phyloP scores from a whole-genome alignment of 2,329 filamentous ascomycete genomes.

The Colletotrichum plurivorum region DNA sequence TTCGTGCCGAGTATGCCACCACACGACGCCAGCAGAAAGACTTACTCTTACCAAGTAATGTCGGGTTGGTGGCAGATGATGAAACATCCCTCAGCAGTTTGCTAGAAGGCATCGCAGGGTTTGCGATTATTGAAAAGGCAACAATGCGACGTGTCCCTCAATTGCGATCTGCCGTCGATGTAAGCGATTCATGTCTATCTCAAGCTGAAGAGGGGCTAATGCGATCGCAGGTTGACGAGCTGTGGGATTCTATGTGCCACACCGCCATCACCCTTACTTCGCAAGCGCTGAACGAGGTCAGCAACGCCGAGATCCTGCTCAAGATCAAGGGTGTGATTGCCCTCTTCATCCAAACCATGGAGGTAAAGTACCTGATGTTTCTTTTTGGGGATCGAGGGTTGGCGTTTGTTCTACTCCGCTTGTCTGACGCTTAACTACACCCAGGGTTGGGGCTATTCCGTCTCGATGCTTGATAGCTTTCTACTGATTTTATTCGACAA shows the following conservation, averaged over 20 bases:
- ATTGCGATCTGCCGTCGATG: conserved; percentile 85
- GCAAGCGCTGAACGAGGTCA: conserved; percentile 82
- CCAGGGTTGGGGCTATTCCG: conserved; percentile 90
- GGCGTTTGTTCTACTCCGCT: neutral
- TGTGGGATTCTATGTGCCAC: conserved; percentile 99
- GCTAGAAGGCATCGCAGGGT: conserved; percentile 93
- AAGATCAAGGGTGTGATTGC: conserved; percentile 95
- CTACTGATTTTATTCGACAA: conserved; percentile 92
- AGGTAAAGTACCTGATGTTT: conserved; percentile 63
- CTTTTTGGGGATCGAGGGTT: conserved; percentile 45
- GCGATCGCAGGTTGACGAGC: conserved; percentile 83
- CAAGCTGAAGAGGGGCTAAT: conserved; percentile 10
- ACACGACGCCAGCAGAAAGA: conserved; percentile 94
- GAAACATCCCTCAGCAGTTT: conserved; percentile 89
- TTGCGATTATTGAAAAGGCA: conserved; percentile 95
- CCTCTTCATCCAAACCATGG: conserved; percentile 98
- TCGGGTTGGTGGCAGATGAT: conserved; percentile 86
- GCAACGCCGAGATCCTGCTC: conserved; percentile 89
- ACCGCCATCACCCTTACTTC: conserved; percentile 86
- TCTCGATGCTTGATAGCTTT: conserved; percentile 84
- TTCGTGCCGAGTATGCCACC: conserved; percentile 90
- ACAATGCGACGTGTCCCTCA: conserved; percentile 91
- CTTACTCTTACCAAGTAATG: conserved; percentile 81
- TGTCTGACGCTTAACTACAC: conserved; percentile 34
- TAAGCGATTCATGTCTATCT: conserved; percentile 57